Base-by-base conservation (phyloP, 192 early-diverging fungal genomes). In the Dissophora ornata region DNA sequence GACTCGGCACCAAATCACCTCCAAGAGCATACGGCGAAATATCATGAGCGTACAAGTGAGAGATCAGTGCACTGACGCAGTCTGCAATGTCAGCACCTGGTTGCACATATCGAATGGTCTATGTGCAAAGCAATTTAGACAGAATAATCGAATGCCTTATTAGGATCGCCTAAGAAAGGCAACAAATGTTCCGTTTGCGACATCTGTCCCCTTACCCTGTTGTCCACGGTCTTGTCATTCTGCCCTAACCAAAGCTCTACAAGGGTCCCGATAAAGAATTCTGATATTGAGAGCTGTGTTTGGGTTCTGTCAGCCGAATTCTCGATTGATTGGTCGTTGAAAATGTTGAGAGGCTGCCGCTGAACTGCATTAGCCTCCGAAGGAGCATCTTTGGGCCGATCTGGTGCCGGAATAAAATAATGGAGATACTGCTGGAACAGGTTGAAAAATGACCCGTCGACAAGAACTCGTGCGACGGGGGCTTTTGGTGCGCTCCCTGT, bases 401-500 rank as follows among this genome's bases (percentile, higher is more conserved):
- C 71, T 18, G 62, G 62, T 13, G 56, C 57, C n/a, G 73, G 73
- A 24, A 77, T 50, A 19, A 77, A 77, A 25, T 77, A 77, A 28
- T 61, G 50, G 9, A 77, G 73, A 26, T 77, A 77, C 32, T 67
- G 52, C 2, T 77, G 52, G 40, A 62, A 77, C 2, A 77, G 52
- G 28, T 77, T 77, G 59, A 67, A 77, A 36, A 60, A 77, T 28
- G 73, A 64, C 26, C 73, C 73, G 54, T 77, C 64, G 8, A 77
- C 64, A 29, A 77, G 59, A 5, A 50, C 51, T 30, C 64, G 38
- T 10, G 57, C 52, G 8, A 40, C 16, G 0, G 65, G 73, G 1
- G 55, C 9, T 42, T 77, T 77, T 25, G 58, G 64, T 26, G 64
- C n/a, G 13, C 16, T 44, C 56, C 64, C 64, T 36, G 73, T 36